Evolutionary conservation across 116 monocot species (phyloP).

Genomic region (Dioscorea cayenensis): DNA sequence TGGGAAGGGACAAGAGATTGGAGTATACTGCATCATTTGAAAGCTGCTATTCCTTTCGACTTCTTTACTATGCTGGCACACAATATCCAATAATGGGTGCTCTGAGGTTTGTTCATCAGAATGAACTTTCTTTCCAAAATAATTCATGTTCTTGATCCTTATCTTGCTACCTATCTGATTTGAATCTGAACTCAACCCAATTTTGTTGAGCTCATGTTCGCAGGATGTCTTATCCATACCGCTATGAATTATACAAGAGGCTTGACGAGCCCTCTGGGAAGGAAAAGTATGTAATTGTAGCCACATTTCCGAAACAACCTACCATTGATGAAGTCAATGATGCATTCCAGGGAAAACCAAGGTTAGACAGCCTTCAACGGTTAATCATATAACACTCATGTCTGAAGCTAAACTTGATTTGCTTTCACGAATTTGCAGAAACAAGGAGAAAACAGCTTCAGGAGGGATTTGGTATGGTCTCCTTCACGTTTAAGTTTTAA

Average conservation of each 20-base stretch:
- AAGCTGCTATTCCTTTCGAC: constrained; percentile 80
- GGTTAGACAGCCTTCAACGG: constrained; percentile 15
- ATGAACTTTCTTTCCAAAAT: not conserved
- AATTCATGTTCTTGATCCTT: not conserved
- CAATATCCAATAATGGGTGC: constrained; percentile 96
- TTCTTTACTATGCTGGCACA: constrained; percentile 86
- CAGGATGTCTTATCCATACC: constrained; percentile 88
- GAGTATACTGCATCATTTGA: constrained; percentile 92
- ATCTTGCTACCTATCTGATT: not conserved
- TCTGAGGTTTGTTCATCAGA: constrained; percentile 42
- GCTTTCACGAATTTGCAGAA: constrained; percentile 34
- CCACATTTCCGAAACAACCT: constrained; percentile 64
- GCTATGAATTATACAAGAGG: constrained; percentile 74
- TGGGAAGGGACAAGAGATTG: constrained; percentile 89
- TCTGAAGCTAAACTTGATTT: no score
- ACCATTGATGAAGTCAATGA: constrained; percentile 75
- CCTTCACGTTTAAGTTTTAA: not conserved
- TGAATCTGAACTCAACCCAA: not conserved
- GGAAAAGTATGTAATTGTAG: constrained; percentile 72
- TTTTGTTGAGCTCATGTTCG: constrained; percentile 3
- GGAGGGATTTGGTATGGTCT: constrained; percentile 76
- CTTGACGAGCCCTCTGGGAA: constrained; percentile 55
- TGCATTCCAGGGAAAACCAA: constrained; percentile 71
- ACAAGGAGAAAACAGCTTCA: constrained; percentile 50
- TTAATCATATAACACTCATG: not conserved